These are phyloP conservation scores for Pseudocercospora musae DNA, from an alignment of 2,329 filamentous ascomycete species.

Conservation along the genomic window DNA sequence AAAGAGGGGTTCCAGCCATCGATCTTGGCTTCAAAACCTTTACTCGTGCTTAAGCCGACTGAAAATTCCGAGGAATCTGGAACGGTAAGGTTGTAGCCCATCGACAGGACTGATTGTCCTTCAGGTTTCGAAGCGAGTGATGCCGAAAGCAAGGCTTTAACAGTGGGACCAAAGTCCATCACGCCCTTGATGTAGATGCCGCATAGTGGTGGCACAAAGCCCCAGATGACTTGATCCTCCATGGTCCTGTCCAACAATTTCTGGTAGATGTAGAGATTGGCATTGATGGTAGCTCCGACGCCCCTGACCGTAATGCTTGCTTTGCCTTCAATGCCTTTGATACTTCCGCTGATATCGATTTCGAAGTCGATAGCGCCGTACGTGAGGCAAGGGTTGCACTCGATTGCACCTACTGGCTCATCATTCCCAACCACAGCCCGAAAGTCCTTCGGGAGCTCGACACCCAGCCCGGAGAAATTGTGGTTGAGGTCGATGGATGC, in stretches of 20 bases:
- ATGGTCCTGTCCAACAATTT: neutral
- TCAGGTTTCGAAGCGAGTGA: neutral
- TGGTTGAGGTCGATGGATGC: slow-evolving; percentile 9
- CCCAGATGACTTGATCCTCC: slow-evolving; percentile 10
- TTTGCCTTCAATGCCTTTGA: neutral
- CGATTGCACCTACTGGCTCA: slow-evolving; percentile 4
- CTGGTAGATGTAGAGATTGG: slow-evolving; percentile 5
- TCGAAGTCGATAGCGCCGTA: slow-evolving; percentile 8
- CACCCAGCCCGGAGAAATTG: slow-evolving; percentile 8
- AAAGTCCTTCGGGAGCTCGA: slow-evolving; percentile 4
- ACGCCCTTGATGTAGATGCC: slow-evolving; percentile 14
- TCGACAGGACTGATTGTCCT: neutral
- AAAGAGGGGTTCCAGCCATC: slow-evolving; percentile 9
- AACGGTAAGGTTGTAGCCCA: slow-evolving; percentile 9
- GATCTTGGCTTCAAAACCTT: neutral
- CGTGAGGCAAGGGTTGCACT: slow-evolving; percentile 7
- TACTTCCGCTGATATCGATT: neutral
- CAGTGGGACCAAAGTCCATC: slow-evolving; percentile 11
- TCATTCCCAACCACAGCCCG: neutral
- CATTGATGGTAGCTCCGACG: neutral
- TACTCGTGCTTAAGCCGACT: neutral
- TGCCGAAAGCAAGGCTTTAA: slow-evolving; percentile 9
- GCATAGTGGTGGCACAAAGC: neutral
- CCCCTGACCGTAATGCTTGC: neutral
- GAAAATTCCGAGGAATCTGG: slow-evolving; percentile 1